A percentile compares a stretch with the other conserved stretches of the same genome.
phyloP scores from a whole-genome alignment of 352 stramenopile species.

The Pythium vanterpoolii region DNA sequence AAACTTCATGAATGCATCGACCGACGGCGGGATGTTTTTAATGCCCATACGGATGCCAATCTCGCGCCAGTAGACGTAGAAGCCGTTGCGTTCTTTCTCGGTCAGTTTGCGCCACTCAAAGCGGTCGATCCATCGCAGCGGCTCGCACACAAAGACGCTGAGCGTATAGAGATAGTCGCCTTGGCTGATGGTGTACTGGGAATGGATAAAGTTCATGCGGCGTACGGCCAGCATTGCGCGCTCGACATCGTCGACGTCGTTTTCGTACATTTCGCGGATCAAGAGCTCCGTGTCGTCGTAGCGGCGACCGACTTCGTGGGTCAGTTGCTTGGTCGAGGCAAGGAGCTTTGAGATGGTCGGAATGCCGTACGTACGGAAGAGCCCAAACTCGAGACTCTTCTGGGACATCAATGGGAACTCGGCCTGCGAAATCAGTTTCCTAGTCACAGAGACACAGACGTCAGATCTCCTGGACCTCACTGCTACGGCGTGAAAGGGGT shows the following conservation, averaged over 20 bases:
- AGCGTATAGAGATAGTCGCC: constrained; percentile 19
- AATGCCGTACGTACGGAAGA: constrained; percentile 20
- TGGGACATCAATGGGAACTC: constrained; percentile 10
- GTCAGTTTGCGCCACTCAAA: constrained; percentile 13
- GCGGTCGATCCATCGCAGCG: constrained; percentile 15
- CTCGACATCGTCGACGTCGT: constrained; percentile 11
- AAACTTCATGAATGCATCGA: constrained; percentile 13
- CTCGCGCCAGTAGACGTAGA: constrained; percentile 17
- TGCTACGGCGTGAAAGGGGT: not conserved
- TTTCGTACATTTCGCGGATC: constrained; percentile 12
- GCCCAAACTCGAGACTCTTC: constrained; percentile 18
- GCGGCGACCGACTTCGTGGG: constrained; percentile 6
- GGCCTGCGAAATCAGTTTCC: constrained; percentile 1
- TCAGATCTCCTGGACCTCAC: not conserved
- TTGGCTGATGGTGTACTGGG: constrained; percentile 17
- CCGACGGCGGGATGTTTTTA: constrained; percentile 8
- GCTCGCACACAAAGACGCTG: constrained; percentile 18
- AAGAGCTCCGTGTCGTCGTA: constrained; percentile 20
- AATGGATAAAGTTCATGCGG: constrained; percentile 20
- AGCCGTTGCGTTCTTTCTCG: constrained; percentile 2
- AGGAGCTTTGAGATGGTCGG: constrained; percentile 13
- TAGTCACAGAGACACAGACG: not conserved
- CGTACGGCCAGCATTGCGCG: constrained; percentile 4
- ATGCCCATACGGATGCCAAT: constrained; percentile 18
- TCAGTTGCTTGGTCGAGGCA: constrained; percentile 5